Percentiles rank a stretch among this genome's conserved stretches.
These are phyloP conservation scores for Xylariaceae sp. DNA, from an alignment of 2,329 filamentous ascomycete genomes.

Conservation along the genomic window DNA sequence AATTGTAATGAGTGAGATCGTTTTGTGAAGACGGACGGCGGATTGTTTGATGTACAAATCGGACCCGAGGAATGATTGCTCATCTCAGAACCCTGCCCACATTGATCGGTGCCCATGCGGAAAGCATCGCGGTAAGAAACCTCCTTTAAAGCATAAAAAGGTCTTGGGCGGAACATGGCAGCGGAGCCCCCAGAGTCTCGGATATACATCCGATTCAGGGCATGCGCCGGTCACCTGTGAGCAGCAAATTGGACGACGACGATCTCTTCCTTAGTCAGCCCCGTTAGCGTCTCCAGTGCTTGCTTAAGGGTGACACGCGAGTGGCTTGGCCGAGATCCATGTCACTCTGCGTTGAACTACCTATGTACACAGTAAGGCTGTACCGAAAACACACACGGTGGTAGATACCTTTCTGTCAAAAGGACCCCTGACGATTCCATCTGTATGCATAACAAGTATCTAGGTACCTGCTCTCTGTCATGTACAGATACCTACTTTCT, in stretches of 20 bases:
- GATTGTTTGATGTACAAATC: too few relatives aligned
- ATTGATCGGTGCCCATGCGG: constrained; percentile 8
- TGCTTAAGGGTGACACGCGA: constrained; percentile 16
- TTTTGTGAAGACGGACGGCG: too few relatives aligned
- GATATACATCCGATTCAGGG: constrained; percentile 21
- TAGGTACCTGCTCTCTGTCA: too few relatives aligned
- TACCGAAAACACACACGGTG: constrained; percentile 1
- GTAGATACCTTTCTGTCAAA: not conserved
- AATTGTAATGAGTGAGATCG: too few relatives aligned
- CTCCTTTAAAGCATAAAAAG: too few relatives aligned
- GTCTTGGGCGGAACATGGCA: constrained; percentile 6
- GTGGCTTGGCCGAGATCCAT: constrained; percentile 18
- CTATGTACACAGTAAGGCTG: not conserved
- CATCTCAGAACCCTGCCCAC: not conserved
- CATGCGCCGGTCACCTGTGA: constrained; percentile 13
- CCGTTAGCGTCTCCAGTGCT: constrained; percentile 1
- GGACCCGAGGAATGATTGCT: too few relatives aligned
- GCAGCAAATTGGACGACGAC: constrained; percentile 10
- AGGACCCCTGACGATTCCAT: too few relatives aligned
- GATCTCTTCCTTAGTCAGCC: constrained; percentile 9
- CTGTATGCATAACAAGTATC: too few relatives aligned
- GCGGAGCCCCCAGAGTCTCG: constrained; percentile 16
- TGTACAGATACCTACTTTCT: too few relatives aligned
- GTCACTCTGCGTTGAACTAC: not conserved
- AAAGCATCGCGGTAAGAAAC: constrained; percentile 4